These are phyloP conservation scores for Monotropa hypopitys DNA, from an alignment of 179 eudicot genomes.

Conservation along the genomic window DNA sequence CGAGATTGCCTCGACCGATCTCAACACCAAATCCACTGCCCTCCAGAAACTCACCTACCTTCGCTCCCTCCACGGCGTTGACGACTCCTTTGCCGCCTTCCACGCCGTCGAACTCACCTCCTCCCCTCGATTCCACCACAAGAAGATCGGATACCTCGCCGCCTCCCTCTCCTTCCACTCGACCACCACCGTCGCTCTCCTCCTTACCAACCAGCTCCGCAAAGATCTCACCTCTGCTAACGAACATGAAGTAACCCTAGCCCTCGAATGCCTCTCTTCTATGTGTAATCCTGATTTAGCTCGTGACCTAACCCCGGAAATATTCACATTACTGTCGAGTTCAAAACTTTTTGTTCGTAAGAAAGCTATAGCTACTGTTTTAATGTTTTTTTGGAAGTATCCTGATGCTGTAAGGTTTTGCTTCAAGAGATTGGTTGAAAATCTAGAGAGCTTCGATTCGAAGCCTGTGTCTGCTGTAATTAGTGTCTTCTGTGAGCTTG, in stretches of 20 bases:
- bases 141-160: constrained; percentile 57
- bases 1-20: constrained; percentile 71
- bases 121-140: constrained; percentile 37
- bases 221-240: constrained; percentile 59
- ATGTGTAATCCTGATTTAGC: constrained; percentile 51
- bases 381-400: constrained; percentile 47
- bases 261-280: constrained; percentile 43
- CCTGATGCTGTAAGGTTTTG: constrained; percentile 83
- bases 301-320: constrained; percentile 59
- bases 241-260: constrained; percentile 51
- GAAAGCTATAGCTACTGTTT: constrained; percentile 48
- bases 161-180: constrained; percentile 50
- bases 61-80: constrained; percentile 33
- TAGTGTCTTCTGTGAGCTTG: constrained; percentile 85
- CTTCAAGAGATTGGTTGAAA: constrained; percentile 78
- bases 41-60: constrained; percentile 68
- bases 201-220: constrained; percentile 65
- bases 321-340: constrained; percentile 40
- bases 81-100: constrained; percentile 59
- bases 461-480: constrained; percentile 41
- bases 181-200: constrained; percentile 48
- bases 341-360: constrained; percentile 45
- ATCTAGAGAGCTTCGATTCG: constrained; percentile 48
- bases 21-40: constrained; percentile 60
- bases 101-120: constrained; percentile 68